Conservation (phyloP, 2,329 filamentous ascomycete species). For the Paraphoma sp. region DNA sequence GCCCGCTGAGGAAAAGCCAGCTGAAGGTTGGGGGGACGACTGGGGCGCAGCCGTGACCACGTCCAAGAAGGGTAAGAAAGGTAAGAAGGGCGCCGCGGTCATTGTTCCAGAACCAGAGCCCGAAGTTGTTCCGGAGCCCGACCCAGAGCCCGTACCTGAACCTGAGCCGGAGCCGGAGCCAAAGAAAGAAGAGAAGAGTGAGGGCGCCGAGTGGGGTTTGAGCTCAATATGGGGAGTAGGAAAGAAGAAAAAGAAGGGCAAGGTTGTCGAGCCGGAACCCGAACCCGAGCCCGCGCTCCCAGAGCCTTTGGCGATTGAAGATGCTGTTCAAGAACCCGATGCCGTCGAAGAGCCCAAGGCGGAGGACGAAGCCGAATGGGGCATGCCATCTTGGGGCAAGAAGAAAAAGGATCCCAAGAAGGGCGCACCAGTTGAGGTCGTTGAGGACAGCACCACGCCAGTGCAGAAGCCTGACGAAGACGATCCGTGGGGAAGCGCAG, state of each 20-base stretch:
- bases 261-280: constrained; percentile 44
- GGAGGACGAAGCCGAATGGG: constrained; percentile 62
- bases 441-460: constrained; percentile 49
- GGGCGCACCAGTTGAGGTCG: constrained; percentile 47
- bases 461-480: constrained; percentile 54
- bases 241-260: constrained; percentile 58
- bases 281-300: constrained; percentile 26
- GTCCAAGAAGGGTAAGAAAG: constrained; percentile 36
- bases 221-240: constrained; percentile 47
- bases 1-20: constrained; percentile 28
- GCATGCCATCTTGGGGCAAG: constrained; percentile 63
- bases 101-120: constrained; percentile 17
- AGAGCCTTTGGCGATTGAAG: constrained; percentile 21
- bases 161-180: constrained; percentile 38
- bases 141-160: constrained; percentile 32
- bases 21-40: constrained; percentile 40
- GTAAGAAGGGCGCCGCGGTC: constrained; percentile 40
- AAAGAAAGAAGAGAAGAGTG: constrained; percentile 40
- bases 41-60: constrained; percentile 24
- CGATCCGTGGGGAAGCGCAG: constrained; percentile 45
- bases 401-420: constrained; percentile 51
- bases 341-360: constrained; percentile 58
- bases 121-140: constrained; percentile 12
- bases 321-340: constrained; percentile 52
- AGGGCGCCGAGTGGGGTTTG: constrained; percentile 43